Conservation (phyloP, 768 basidiomycete genomes). For the Russula foetens region DNA sequence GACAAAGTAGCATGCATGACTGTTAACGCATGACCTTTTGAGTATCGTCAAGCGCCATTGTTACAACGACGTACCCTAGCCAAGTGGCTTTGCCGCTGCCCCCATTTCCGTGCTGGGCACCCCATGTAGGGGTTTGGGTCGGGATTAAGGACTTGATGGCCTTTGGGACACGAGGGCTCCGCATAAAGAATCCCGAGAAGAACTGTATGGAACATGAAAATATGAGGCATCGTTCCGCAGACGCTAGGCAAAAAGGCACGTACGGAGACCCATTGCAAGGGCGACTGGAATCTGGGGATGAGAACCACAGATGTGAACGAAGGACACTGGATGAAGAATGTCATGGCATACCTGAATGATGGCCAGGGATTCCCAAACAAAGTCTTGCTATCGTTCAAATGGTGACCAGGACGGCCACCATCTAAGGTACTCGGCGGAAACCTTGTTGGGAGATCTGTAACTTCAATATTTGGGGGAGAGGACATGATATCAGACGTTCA, state of each 20-base stretch:
- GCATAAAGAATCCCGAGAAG: not conserved
- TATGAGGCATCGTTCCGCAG: not conserved
- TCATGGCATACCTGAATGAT: constrained; percentile 14
- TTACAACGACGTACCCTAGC: constrained; percentile 13
- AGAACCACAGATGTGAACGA: not conserved
- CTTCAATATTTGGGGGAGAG: constrained; percentile 10
- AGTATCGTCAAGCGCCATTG: not conserved
- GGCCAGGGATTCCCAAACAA: constrained; percentile 19
- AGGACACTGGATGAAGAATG: not conserved
- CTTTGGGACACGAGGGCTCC: constrained; percentile 5
- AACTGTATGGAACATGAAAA: not conserved
- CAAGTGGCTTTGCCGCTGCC: constrained; percentile 15
- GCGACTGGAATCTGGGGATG: constrained; percentile 7
- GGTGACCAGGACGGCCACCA: constrained; percentile 13
- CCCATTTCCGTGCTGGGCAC: constrained; percentile 2
- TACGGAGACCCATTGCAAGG: constrained; percentile 13
- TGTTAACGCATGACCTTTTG: not conserved
- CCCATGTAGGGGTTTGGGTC: constrained; percentile 12
- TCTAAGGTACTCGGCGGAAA: constrained; percentile 6
- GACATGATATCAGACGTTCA: not conserved
- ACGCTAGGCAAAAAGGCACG: not conserved
- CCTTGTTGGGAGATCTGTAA: constrained; percentile 10
- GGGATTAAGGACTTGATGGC: constrained; percentile 18
- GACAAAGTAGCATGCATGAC: constrained; percentile 34
- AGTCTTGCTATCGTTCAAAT: constrained; percentile 8